Evolutionary conservation across 768 basidiomycete genomes (phyloP), one percentile per base, ranked within the genome.

Genomic region (Leucocoprinus leucothites): DNA sequence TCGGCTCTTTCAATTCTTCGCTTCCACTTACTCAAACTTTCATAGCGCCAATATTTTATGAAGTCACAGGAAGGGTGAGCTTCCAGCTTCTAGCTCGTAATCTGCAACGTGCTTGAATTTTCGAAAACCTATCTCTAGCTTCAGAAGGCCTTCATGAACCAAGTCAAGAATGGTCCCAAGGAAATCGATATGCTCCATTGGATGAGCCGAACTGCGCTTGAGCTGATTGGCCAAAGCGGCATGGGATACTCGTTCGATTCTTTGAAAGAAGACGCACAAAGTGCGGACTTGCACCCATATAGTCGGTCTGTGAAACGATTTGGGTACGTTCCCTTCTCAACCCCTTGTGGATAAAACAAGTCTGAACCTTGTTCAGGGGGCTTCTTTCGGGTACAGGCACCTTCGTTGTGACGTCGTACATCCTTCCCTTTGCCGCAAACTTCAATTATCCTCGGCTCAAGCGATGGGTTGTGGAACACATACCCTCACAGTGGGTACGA

Each of bases 191-290:
- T 75, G 9, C 45, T 65, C 7, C 56, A 63, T 18, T 77, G 75
- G 74, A 69, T 71, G 63, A 64, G 74, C 11, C 70, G 79, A 3
- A 68, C 72, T 13, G 75, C 80, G 16, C 67, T 81, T 19, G 79
- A 82, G 55, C 66, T 81, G 36, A 74, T 82, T 47, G 78, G 77
- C 14, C 77, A 77, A 66, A 74, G 71, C 22, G 79, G 80, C 3
- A 66, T 82, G n/a, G 76, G 77, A 3, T 69, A 68, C 46, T 72
- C 71, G 13, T 77, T 79, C 38, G 76, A 78, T 57, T 56, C 71
- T 0, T 68, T 81, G 11, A 68, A 71, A 38, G 68, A 68, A 11
- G 57, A 58, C n/a, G 26, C 19, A 6, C 9, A 8, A 35, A 35
- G 18, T 6, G 55, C 55, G 11, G 43, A 38, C 14, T 57, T 57